Conservation (phyloP, 371 early-diverging fungal species). For the Dichotomocladium elegans region DNA sequence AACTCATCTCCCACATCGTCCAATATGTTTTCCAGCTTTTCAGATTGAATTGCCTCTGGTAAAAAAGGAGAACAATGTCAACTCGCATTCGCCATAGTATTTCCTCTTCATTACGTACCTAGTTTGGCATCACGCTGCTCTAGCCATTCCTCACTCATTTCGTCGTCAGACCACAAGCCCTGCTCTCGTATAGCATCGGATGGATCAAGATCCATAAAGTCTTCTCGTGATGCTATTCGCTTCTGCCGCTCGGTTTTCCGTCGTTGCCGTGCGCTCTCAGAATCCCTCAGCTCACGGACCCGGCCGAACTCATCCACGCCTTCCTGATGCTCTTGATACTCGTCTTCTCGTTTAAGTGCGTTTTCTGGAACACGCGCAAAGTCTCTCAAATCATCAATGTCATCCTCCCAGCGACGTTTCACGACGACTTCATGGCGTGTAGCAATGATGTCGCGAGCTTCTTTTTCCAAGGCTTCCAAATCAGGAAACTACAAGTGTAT, state of each 20-base stretch:
- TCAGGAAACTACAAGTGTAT: slow-evolving; percentile 46
- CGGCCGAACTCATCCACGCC: slow-evolving; percentile 51
- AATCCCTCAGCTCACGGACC: slow-evolving; percentile 20
- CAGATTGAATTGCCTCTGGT: slow-evolving; percentile 2
- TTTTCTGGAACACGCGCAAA: slow-evolving; percentile 41
- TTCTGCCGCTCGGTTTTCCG: slow-evolving; percentile 29
- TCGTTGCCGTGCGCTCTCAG: slow-evolving; percentile 25
- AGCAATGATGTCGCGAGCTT: slow-evolving; percentile 42
- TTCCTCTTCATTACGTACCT: slow-evolving; percentile 4
- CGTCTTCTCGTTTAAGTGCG: slow-evolving; percentile 4
- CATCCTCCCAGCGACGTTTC: slow-evolving; percentile 37
- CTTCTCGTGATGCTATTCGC: slow-evolving; percentile 10
- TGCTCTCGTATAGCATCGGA: slow-evolving; percentile 25
- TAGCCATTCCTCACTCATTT: slow-evolving; percentile 32
- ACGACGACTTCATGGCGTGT: slow-evolving; percentile 35
- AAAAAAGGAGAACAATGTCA: neutral
- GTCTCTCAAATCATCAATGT: slow-evolving; percentile 46
- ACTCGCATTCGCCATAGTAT: no score
- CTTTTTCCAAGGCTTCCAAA: slow-evolving; percentile 57
- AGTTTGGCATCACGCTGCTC: slow-evolving; percentile 30
- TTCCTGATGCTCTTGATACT: slow-evolving; percentile 13
- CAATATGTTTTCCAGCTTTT: slow-evolving; percentile 20
- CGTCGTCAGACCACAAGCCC: slow-evolving; percentile 56
- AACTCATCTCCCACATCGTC: slow-evolving; percentile 59
- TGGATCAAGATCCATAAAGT: neutral